Conservation (phyloP, 192 early-diverging fungal genomes). For the Chytriomyces sp. region DNA sequence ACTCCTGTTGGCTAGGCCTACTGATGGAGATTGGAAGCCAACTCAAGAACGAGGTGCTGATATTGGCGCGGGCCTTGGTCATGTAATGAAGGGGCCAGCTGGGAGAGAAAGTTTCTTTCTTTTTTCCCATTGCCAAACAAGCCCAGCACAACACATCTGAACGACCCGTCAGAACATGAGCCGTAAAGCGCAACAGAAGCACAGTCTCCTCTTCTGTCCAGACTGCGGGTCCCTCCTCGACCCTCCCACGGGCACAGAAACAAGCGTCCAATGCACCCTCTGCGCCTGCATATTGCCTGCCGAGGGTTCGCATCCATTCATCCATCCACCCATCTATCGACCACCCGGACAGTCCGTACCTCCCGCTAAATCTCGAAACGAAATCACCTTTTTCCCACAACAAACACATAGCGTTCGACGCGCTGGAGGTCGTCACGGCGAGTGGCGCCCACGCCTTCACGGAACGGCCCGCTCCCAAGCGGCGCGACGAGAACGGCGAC, state of each 20-base stretch:
- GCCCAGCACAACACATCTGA: too few relatives aligned
- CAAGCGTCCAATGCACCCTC: conserved; percentile 77
- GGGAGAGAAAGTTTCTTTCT: too few relatives aligned
- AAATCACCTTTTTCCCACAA: background rate
- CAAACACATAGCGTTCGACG: conserved; percentile 65
- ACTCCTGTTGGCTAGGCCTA: conserved; percentile 5
- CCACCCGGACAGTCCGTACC: background rate
- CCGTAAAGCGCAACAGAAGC: conserved; percentile 28
- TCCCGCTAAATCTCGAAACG: background rate
- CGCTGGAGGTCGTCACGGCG: conserved; percentile 78
- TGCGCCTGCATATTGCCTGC: conserved; percentile 72
- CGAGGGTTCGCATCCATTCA: conserved; percentile 48
- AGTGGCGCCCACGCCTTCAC: conserved; percentile 78
- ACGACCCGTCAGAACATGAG: too few relatives aligned
- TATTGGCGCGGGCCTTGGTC: background rate
- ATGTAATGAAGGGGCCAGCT: too few relatives aligned
- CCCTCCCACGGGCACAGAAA: conserved; percentile 71
- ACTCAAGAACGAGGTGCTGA: conserved; percentile 3
- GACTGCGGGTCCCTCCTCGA: conserved; percentile 91
- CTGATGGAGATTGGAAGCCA: conserved; percentile 26
- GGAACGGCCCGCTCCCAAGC: conserved; percentile 35
- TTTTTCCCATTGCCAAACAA: too few relatives aligned
- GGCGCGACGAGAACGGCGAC: conserved; percentile 7
- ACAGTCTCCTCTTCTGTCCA: conserved; percentile 82
- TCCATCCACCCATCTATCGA: background rate